phyloP scores from a whole-genome alignment of 352 stramenopile genomes.

The Sclerospora graminicola region DNA sequence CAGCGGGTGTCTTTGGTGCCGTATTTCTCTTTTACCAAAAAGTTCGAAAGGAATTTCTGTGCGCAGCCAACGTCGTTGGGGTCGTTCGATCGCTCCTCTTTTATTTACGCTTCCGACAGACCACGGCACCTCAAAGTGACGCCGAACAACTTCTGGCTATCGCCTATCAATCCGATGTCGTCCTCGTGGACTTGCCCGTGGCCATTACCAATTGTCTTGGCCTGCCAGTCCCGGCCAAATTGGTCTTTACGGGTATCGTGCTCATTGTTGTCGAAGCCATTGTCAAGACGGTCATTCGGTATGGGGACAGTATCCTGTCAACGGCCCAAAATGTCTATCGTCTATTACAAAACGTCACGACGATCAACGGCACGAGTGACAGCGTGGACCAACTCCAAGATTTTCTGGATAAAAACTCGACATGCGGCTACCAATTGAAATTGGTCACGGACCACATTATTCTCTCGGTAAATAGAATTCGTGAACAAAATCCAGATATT shows the following conservation, averaged over 20 bases:
- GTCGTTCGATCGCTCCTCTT: conserved; percentile 16
- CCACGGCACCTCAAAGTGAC: conserved; percentile 10
- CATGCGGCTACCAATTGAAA: conserved; percentile 17
- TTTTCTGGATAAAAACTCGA: neutral
- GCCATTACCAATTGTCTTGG: conserved; percentile 25
- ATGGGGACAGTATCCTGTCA: conserved; percentile 4
- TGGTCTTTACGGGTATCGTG: conserved; percentile 9
- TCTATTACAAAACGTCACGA: conserved; percentile 9
- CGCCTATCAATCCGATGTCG: conserved; percentile 25
- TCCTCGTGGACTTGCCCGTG: conserved; percentile 25
- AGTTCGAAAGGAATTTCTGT: conserved; percentile 10
- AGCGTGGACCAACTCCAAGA: conserved; percentile 2
- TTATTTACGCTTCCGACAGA: conserved; percentile 14
- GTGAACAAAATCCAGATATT: conserved; percentile 8
- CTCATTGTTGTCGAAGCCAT: neutral
- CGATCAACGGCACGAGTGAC: conserved; percentile 6
- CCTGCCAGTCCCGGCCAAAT: neutral
- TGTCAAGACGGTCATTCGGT: neutral
- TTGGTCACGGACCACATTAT: conserved; percentile 8
- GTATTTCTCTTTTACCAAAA: conserved; percentile 4
- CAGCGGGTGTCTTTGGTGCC: conserved; percentile 23
- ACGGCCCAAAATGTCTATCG: neutral
- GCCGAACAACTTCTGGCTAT: conserved; percentile 18
- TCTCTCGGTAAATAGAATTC: conserved; percentile 2
- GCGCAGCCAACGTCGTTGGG: conserved; percentile 15